Evolutionary conservation across 140 eudicot genomes (phyloP), one percentile per base, ranked within the genome.

Genomic region (Ambrosia hybrid): DNA sequence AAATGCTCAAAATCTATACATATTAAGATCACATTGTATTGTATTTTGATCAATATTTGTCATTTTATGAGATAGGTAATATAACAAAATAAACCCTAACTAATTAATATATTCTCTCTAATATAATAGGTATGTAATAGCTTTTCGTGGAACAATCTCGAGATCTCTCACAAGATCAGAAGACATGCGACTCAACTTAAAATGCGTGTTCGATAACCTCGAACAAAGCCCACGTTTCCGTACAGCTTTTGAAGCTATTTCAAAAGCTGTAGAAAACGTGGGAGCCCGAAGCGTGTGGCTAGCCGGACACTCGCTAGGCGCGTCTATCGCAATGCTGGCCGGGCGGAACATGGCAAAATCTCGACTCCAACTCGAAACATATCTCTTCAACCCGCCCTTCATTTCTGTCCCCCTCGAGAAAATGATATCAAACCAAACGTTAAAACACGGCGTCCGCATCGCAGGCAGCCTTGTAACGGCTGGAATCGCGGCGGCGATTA

Each of bases 251-350:
- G 75, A 82, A 65, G 79, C 82, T 0, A 72, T 81, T 11, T 37
- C 72, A 7, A 65, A 72, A 36, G 57, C 61, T 1, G 80, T 85
- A 5, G 16, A 76, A 21, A 14, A 10, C 2, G 86, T 51, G 30
- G 88, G 95, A 34, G 57, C 85, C 0, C 38, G 65, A 4, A 80
- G 71, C 60, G 72, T 85, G 14, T 91, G 90, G 95, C 49, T 91
- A 55, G 82, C 90, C 6, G 97, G 95, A 7, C 97, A 90, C 75
- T 85, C 97, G 3, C n/a, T 87, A 7, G 96, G 96, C 12, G 83
- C 91, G 46, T 78, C 95, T n/a, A 81, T 87, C 7, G 89, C 89
- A 16, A 67, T 90, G 68, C 72, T 79, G 0, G 82, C 73, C 0
- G 96, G 96, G 6, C 77, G 79, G 51, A 71, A 77, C 63, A 79